Conservation (phyloP, 768 basidiomycete species). For the Phylloporus arenicola region DNA sequence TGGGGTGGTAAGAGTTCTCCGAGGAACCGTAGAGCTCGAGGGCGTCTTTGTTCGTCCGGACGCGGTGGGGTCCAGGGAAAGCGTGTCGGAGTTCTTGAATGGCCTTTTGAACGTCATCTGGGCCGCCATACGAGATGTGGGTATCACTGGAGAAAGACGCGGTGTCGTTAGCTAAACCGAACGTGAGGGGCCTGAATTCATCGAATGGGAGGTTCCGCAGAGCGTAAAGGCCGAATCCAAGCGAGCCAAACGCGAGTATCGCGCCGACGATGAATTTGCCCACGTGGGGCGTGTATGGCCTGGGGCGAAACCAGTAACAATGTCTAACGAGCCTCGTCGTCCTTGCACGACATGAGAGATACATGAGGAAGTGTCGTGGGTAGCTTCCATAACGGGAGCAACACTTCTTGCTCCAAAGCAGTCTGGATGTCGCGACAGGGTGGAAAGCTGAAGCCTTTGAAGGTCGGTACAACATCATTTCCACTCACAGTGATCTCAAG, state of each 20-base stretch:
- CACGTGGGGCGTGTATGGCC: slow-evolving; percentile 1
- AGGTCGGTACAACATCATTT: slow-evolving; percentile 39
- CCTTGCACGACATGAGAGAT: background rate
- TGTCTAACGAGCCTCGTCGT: background rate
- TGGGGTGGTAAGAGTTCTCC: slow-evolving; percentile 62
- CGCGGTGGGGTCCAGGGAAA: slow-evolving; percentile 43
- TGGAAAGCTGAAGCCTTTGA: slow-evolving; percentile 83
- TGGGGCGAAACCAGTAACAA: background rate
- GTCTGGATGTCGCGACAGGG: slow-evolving; percentile 52
- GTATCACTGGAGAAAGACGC: too few species aligned
- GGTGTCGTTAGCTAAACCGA: background rate
- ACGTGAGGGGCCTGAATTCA: slow-evolving; percentile 3
- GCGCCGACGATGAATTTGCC: slow-evolving; percentile 16
- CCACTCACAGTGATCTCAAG: background rate
- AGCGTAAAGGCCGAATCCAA: slow-evolving; percentile 17
- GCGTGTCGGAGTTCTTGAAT: slow-evolving; percentile 46
- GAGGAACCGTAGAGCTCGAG: slow-evolving; percentile 60
- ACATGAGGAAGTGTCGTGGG: background rate
- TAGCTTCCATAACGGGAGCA: background rate
- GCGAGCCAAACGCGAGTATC: slow-evolving; percentile 17
- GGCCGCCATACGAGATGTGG: slow-evolving; percentile 40
- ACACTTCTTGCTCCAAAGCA: background rate
- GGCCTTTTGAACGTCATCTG: slow-evolving; percentile 42
- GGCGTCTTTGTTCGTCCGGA: slow-evolving; percentile 47
- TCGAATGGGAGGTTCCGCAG: slow-evolving; percentile 3